Percentiles rank a stretch among this genome's conserved stretches.
Conservation (phyloP, 2,329 filamentous ascomycete genomes). For the Ascosphaera apis region DNA sequence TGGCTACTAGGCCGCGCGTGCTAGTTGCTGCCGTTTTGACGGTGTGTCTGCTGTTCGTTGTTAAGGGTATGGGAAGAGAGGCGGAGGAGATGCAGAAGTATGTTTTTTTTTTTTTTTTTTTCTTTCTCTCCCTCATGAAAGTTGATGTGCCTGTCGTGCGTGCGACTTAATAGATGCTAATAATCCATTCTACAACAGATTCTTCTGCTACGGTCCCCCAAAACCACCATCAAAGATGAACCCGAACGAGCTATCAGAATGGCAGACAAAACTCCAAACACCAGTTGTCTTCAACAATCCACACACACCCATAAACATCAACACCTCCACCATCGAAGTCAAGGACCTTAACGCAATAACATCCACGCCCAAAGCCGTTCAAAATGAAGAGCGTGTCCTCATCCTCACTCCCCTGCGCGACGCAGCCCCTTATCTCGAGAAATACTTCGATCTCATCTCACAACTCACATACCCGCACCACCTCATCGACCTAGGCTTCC, state of each 20-base stretch:
- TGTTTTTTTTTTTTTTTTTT: conserved; percentile 9
- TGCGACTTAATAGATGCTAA: conserved; percentile 3
- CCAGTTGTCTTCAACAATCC: conserved; percentile 92
- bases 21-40: conserved; percentile 48
- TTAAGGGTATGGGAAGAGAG: conserved; percentile 61
- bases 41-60: conserved; percentile 57
- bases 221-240: conserved; percentile 96
- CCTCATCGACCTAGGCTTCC: conserved; percentile 82
- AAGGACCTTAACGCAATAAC: conserved; percentile 67
- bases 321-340: conserved; percentile 53
- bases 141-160: neutral
- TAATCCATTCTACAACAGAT: conserved; percentile 30
- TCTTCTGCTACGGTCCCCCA: conserved; percentile 88
- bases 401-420: conserved; percentile 87
- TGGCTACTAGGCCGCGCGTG: conserved; percentile 56
- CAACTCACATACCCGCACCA: conserved; percentile 85
- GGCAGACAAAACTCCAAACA: conserved; percentile 72
- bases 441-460: conserved; percentile 82
- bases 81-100: conserved; percentile 84
- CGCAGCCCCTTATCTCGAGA: conserved; percentile 55
- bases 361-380: conserved; percentile 54
- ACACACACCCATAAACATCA: conserved; percentile 71
- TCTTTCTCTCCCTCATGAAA: neutral
- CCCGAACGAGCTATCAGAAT: conserved; percentile 69
- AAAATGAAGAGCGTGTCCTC: conserved; percentile 68